These are phyloP conservation scores for Metschnikowia lochheadii DNA, from an alignment of 805 yeast genomes.

Conservation along the genomic window DNA sequence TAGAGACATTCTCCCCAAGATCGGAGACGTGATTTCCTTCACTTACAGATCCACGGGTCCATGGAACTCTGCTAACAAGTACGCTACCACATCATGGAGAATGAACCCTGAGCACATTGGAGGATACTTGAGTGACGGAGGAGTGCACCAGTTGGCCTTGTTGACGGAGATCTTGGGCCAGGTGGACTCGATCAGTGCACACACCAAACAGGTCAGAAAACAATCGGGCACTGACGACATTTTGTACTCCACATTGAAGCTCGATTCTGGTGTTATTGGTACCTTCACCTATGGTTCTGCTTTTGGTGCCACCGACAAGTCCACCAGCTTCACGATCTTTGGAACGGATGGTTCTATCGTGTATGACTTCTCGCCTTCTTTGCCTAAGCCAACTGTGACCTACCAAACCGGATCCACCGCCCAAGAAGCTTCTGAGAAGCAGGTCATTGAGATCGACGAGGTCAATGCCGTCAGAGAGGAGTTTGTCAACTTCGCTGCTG, in stretches of 20 bases:
- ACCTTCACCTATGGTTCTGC: constrained; percentile 85
- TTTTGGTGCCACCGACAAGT: constrained; percentile 75
- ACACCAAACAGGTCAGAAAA: constrained; percentile 70
- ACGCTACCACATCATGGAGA: constrained; percentile 78
- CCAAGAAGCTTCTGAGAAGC: constrained; percentile 51
- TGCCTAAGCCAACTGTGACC: constrained; percentile 36
- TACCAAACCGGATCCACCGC: constrained; percentile 30
- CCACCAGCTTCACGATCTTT: constrained; percentile 61
- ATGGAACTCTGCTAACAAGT: constrained; percentile 56
- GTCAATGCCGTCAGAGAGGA: constrained; percentile 44
- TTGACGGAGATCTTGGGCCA: constrained; percentile 79
- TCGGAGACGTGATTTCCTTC: constrained; percentile 71
- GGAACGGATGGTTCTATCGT: constrained; percentile 76
- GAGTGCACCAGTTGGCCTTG: constrained; percentile 91
- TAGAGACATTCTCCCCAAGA: constrained; percentile 54
- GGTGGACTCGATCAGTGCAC: constrained; percentile 67
- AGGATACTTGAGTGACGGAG: constrained; percentile 90
- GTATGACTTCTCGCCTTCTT: constrained; percentile 58
- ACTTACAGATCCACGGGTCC: constrained; percentile 74
- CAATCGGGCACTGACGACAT: constrained; percentile 81
- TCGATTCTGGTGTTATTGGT: constrained; percentile 67
- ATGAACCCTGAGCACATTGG: constrained; percentile 88
- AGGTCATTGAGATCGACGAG: constrained; percentile 38
- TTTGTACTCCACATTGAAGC: constrained; percentile 62
- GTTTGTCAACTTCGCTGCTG: constrained; percentile 49